Conservation (phyloP, 202 grass and related monocot species). For the Musa balbisiana region DNA sequence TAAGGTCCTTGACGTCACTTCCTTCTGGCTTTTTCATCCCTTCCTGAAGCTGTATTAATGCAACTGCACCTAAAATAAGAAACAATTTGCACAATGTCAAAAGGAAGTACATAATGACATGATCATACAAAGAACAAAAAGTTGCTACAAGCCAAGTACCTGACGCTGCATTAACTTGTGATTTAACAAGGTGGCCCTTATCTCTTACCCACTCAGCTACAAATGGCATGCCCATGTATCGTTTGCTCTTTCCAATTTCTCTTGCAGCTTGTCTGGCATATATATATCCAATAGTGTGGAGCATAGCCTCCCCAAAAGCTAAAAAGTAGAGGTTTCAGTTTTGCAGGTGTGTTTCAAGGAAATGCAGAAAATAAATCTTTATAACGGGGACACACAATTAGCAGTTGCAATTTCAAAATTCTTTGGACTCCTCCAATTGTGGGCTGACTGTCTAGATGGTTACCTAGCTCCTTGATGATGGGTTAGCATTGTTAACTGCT, state of each 20-base stretch:
- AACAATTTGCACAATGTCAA: background rate
- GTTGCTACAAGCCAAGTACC: constrained; percentile 38
- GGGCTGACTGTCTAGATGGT: background rate
- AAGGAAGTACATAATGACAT: constrained; percentile 1
- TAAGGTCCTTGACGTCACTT: constrained; percentile 41
- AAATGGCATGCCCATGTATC: constrained; percentile 84
- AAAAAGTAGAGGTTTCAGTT: constrained; percentile 15
- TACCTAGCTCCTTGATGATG: too few relatives aligned
- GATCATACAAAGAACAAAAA: background rate
- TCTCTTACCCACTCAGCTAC: constrained; percentile 97
- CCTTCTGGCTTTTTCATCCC: constrained; percentile 74
- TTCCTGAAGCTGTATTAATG: constrained; percentile 86
- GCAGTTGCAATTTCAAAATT: background rate
- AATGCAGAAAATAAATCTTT: background rate
- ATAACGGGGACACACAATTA: background rate
- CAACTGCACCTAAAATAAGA: constrained; percentile 52
- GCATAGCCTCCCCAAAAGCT: constrained; percentile 98
- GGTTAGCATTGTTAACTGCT: too few relatives aligned
- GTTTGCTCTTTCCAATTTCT: constrained; percentile 66
- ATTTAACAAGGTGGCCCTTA: constrained; percentile 89
- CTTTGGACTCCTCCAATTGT: background rate
- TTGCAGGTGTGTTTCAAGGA: background rate
- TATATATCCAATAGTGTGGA: constrained; percentile 91
- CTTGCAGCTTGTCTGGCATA: constrained; percentile 75
- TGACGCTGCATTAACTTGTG: constrained; percentile 91